Evolutionary conservation across 768 basidiomycete species (phyloP).

Genomic region (Pleurotus ostreatus): DNA sequence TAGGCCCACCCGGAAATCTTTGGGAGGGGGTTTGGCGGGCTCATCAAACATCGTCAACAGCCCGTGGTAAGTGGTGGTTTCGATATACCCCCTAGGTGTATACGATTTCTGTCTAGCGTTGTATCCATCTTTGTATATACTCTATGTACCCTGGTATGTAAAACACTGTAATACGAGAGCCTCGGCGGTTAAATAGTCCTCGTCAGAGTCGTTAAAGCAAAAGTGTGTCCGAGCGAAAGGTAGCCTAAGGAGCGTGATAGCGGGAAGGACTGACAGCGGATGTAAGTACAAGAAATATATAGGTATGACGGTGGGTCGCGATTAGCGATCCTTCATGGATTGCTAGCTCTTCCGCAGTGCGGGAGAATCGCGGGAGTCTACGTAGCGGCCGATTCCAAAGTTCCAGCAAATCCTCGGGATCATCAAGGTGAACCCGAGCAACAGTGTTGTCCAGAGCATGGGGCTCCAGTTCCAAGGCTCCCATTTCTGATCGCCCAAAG

Average conservation of each 20-base stretch:
- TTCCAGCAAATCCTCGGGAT: slow-evolving; percentile 73
- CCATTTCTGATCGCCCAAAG: slow-evolving; percentile 69
- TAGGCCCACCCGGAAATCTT: slow-evolving; percentile 74
- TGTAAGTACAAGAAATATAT: not conserved
- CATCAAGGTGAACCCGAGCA: slow-evolving; percentile 61
- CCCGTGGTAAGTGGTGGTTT: slow-evolving; percentile 40
- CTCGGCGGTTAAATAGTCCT: no score
- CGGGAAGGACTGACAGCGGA: not conserved
- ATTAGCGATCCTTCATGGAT: not conserved
- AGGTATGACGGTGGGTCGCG: not conserved
- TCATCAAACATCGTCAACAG: slow-evolving; percentile 66
- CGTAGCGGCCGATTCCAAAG: slow-evolving; percentile 70
- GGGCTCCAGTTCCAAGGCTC: slow-evolving; percentile 57
- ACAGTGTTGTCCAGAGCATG: slow-evolving; percentile 65
- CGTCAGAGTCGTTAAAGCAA: no score
- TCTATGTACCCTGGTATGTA: not conserved
- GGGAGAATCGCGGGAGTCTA: slow-evolving; percentile 51
- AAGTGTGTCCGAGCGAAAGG: not conserved
- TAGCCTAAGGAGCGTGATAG: not conserved
- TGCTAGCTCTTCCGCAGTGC: not conserved
- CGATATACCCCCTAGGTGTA: slow-evolving; percentile 8
- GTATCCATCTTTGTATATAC: slow-evolving; percentile 15
- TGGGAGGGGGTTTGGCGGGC: slow-evolving; percentile 41
- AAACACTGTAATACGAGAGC: not conserved
- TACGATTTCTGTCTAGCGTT: slow-evolving; percentile 14